Conservation (phyloP, 2,329 filamentous ascomycete species). For the Colletotrichum abscissum region DNA sequence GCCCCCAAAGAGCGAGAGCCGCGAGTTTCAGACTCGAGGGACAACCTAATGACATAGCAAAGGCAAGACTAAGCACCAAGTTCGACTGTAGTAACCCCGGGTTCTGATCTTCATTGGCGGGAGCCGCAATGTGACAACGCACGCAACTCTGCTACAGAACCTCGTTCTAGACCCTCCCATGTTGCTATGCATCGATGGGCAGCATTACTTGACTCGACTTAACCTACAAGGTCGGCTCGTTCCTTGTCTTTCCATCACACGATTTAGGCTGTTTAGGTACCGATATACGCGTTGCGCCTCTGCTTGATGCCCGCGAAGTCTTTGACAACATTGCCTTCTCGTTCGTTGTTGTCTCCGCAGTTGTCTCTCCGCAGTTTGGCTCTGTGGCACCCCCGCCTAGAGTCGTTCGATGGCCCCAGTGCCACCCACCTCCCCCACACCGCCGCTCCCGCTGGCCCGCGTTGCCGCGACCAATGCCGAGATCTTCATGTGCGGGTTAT, state of each 20-base stretch:
- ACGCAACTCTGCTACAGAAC: neutral
- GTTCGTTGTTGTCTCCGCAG: neutral
- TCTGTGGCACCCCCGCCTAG: neutral
- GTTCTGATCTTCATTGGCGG: neutral
- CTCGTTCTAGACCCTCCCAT: neutral
- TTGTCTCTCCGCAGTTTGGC: neutral
- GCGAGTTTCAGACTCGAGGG: too few species aligned
- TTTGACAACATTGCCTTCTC: neutral
- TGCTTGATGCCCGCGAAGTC: neutral
- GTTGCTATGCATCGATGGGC: neutral
- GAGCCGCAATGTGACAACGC: neutral
- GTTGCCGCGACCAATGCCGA: neutral
- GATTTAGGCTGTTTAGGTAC: neutral
- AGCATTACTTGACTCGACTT: neutral
- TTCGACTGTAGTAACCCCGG: neutral
- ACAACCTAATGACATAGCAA: too few species aligned
- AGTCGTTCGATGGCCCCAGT: neutral
- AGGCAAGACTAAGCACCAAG: neutral
- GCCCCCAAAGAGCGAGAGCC: too few species aligned
- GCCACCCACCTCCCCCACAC: neutral
- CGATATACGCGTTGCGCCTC: neutral
- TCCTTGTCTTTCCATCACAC: neutral
- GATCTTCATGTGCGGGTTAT: neutral
- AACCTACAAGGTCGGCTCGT: neutral
- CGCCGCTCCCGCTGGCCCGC: slow-evolving; percentile 7